phyloP scores from a whole-genome alignment of 164 flowering plant species.

The Piper betle region DNA sequence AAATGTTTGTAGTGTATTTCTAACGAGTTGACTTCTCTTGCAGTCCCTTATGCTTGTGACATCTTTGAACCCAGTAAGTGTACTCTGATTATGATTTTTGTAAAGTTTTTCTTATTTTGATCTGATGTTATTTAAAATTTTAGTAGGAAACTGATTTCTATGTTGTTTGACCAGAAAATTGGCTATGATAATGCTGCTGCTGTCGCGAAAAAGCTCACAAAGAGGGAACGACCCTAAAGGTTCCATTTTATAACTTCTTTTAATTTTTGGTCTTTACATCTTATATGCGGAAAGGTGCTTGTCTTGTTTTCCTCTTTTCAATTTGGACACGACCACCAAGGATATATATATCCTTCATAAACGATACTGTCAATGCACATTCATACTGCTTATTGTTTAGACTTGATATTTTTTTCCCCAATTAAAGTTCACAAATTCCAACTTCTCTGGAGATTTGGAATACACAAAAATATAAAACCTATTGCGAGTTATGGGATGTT shows the following conservation, averaged over 20 bases:
- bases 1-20: too few species aligned
- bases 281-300: background rate
- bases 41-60: conserved; percentile 99
- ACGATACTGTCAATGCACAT: too few species aligned
- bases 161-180: conserved; percentile 50
- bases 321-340: too few species aligned
- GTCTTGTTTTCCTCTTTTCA: too few species aligned
- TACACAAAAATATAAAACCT: too few species aligned
- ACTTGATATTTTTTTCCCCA: too few species aligned
- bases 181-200: conserved; percentile 99
- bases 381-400: too few species aligned
- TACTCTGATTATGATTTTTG: conserved; percentile 1
- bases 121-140: background rate
- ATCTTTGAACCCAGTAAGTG: conserved; percentile 90
- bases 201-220: conserved; percentile 97
- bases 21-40: conserved; percentile 12
- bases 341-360: too few species aligned
- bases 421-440: too few species aligned
- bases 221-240: conserved; percentile 87
- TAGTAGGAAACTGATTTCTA: background rate
- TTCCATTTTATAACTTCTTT: conserved; percentile 28
- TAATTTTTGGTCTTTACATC: background rate
- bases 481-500: too few species aligned
- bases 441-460: too few species aligned
- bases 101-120: background rate